Evolutionary conservation across 1,139 yeast genomes (phyloP).

Genomic region (Taiozyma onychis): DNA sequence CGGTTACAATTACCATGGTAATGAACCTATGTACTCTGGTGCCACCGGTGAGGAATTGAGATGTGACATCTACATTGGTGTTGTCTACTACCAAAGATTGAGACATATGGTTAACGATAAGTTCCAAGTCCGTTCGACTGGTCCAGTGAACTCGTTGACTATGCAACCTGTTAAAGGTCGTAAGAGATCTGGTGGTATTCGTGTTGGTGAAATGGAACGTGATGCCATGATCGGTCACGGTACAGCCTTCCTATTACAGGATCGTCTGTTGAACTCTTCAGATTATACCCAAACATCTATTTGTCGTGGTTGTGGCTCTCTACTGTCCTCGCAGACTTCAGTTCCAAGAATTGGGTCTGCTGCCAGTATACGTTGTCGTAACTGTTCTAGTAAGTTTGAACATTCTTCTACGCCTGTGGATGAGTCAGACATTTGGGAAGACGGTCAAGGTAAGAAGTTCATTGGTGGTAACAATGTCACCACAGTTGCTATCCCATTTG

Average conservation of each 20-base stretch:
- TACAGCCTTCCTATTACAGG: slow-evolving; percentile 93
- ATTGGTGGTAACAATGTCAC: slow-evolving; percentile 91
- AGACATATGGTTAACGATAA: slow-evolving; percentile 99
- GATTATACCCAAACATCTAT: slow-evolving; percentile 90
- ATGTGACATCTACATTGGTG: slow-evolving; percentile 93
- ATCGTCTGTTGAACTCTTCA: slow-evolving; percentile 89
- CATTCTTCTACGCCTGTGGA: slow-evolving; percentile 44
- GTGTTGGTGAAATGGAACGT: slow-evolving; percentile 99
- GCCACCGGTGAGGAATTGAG: slow-evolving; percentile 97
- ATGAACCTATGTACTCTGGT: slow-evolving; percentile 98
- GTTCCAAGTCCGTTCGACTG: slow-evolving; percentile 98
- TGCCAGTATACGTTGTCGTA: slow-evolving; percentile 80
- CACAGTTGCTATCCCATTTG: slow-evolving; percentile 95
- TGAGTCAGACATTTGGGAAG: slow-evolving; percentile 92
- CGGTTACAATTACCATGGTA: slow-evolving; percentile 96
- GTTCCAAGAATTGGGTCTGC: slow-evolving; percentile 87
- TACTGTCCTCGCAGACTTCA: slow-evolving; percentile 81
- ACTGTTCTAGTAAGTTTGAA: slow-evolving; percentile 72
- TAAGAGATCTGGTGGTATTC: slow-evolving; percentile 98
- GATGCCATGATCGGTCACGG: slow-evolving; percentile 99
- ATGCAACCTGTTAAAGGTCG: slow-evolving; percentile 99
- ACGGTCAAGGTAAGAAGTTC: slow-evolving; percentile 87
- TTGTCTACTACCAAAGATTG: slow-evolving; percentile 95
- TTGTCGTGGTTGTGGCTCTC: slow-evolving; percentile 91
- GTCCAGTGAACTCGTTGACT: slow-evolving; percentile 93